Percentiles rank a stretch among this genome's conserved stretches.
These are phyloP conservation scores for Botrytis medusae DNA, from an alignment of 2,329 filamentous ascomycete species.

Conservation along the genomic window DNA sequence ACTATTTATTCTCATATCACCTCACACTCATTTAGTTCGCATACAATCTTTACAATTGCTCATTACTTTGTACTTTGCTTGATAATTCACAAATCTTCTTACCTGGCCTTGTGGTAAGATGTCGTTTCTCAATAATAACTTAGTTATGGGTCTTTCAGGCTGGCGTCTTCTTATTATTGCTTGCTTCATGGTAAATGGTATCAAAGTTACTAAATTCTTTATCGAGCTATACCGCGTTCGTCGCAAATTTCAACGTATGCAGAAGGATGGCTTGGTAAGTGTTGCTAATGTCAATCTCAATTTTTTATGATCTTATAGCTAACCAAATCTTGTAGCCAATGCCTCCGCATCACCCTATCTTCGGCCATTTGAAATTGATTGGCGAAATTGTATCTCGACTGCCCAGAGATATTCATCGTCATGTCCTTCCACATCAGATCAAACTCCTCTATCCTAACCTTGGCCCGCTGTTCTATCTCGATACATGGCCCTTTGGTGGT, in stretches of 20 bases:
- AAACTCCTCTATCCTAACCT: background rate
- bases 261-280: background rate
- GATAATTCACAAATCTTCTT: background rate
- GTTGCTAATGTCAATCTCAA: background rate
- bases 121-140: background rate
- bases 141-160: background rate
- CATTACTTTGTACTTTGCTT: background rate
- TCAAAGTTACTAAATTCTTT: background rate
- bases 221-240: background rate
- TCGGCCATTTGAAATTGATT: background rate
- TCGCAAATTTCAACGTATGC: conserved; percentile 1
- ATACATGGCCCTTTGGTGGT: background rate
- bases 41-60: background rate
- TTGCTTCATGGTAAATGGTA: background rate
- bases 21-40: background rate
- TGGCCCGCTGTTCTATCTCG: conserved; percentile 4
- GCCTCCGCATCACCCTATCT: background rate
- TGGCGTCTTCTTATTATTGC: background rate
- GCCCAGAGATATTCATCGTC: background rate
- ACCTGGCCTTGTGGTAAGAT: background rate
- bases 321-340: background rate
- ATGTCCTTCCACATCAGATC: background rate
- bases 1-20: background rate
- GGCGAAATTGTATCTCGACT: background rate
- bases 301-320: background rate